Conservation (phyloP, 1,139 yeast genomes). For the Hemisphaericaspora xylofermentans region DNA sequence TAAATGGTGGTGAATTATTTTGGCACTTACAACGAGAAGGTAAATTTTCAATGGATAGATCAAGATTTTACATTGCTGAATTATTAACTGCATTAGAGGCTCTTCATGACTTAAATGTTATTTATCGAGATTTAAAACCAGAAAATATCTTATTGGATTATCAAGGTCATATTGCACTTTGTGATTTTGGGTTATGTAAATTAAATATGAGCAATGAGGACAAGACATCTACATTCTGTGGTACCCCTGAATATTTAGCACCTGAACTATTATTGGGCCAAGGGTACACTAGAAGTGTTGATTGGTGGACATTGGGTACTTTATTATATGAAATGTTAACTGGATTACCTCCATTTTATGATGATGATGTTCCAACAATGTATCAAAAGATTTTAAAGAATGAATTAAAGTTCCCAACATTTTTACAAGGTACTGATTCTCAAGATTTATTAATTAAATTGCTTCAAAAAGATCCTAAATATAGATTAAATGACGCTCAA, state of each 20-base stretch:
- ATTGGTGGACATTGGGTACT: slow-evolving; percentile 98
- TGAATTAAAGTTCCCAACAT: slow-evolving; percentile 84
- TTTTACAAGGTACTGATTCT: slow-evolving; percentile 80
- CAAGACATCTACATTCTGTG: slow-evolving; percentile 93
- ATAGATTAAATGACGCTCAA: slow-evolving; percentile 78
- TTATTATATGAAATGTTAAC: slow-evolving; percentile 93
- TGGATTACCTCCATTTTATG: slow-evolving; percentile 94
- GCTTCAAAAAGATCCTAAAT: slow-evolving; percentile 80
- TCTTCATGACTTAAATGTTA: slow-evolving; percentile 84
- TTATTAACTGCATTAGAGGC: slow-evolving; percentile 89
- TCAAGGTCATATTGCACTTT: slow-evolving; percentile 95
- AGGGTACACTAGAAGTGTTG: slow-evolving; percentile 93
- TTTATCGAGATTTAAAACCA: slow-evolving; percentile 93
- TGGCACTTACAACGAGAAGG: slow-evolving; percentile 93
- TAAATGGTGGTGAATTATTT: slow-evolving; percentile 96
- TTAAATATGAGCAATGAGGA: slow-evolving; percentile 87
- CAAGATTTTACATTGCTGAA: slow-evolving; percentile 93
- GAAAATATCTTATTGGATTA: slow-evolving; percentile 91
- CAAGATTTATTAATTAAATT: slow-evolving; percentile 75
- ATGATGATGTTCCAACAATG: slow-evolving; percentile 92
- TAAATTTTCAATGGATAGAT: slow-evolving; percentile 81
- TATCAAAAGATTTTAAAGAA: slow-evolving; percentile 89
- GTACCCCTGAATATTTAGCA: slow-evolving; percentile 94
- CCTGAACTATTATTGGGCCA: slow-evolving; percentile 90
- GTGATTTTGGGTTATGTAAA: slow-evolving; percentile 96